Evolutionary conservation across 2,329 filamentous ascomycete species (phyloP).

Genomic region (Claviceps africana): DNA sequence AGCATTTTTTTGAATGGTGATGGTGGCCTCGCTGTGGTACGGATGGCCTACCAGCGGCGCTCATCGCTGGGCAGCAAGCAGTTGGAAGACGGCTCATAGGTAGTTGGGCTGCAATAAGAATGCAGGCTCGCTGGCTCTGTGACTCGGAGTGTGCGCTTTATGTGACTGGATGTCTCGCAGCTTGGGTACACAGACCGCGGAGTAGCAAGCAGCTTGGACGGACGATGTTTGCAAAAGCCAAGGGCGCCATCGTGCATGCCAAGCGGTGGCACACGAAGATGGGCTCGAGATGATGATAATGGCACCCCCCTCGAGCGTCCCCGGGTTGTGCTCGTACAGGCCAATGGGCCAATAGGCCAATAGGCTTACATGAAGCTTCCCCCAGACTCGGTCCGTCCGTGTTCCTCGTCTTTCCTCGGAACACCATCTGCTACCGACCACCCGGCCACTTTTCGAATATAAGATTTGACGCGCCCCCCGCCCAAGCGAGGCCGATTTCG

Average conservation of each 20-base stretch:
- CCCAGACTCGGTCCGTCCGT: background rate
- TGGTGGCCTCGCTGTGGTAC: background rate
- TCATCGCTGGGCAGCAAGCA: background rate
- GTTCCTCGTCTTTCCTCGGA: background rate
- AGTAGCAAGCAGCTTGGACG: background rate
- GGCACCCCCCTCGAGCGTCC: conserved; percentile 1
- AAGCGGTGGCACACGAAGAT: background rate
- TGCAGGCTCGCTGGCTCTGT: background rate
- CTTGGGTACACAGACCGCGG: background rate
- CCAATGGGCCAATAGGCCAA: too few species aligned
- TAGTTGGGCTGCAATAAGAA: conserved; percentile 4
- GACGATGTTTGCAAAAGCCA: background rate
- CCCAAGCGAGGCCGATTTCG: too few species aligned
- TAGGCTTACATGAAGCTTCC: conserved; percentile 1
- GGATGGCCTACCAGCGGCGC: background rate
- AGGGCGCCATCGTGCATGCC: background rate
- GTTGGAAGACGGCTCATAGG: conserved; percentile 2
- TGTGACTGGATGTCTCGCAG: conserved; percentile 3
- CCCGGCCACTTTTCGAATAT: conserved; percentile 2
- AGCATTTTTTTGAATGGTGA: background rate
- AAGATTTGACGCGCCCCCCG: background rate
- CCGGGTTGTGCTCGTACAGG: background rate
- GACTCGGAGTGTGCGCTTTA: conserved; percentile 2
- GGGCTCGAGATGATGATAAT: background rate
- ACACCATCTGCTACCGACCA: background rate